Percentiles rank a stretch among this genome's conserved stretches.
These are phyloP conservation scores for Obba rivulosa DNA, from an alignment of 768 basidiomycete species.

Conservation along the genomic window DNA sequence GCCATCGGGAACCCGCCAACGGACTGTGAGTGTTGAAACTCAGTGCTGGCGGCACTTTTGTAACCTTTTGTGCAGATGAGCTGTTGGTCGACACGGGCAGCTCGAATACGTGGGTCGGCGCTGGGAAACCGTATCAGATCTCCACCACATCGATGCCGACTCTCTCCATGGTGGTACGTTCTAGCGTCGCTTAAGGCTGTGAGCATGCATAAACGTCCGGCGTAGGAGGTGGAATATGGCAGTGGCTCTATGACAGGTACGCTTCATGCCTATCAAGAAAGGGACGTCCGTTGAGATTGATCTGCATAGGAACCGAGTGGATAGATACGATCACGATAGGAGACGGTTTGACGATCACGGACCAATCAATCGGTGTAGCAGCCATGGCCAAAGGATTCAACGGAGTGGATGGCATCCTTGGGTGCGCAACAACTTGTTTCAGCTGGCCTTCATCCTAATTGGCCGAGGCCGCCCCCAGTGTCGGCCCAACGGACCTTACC, in stretches of 20 bases:
- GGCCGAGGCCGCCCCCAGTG: slow-evolving; percentile 5
- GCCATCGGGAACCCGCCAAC: slow-evolving; percentile 18
- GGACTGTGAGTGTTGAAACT: slow-evolving; percentile 13
- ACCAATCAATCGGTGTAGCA: slow-evolving; percentile 41
- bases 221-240: slow-evolving; percentile 13
- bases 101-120: slow-evolving; percentile 20
- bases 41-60: neutral
- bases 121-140: slow-evolving; percentile 2
- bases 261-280: neutral
- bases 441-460: neutral
- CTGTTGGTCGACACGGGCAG: slow-evolving; percentile 20
- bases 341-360: slow-evolving; percentile 30
- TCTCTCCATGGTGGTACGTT: slow-evolving; percentile 2
- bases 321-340: slow-evolving; percentile 38
- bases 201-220: neutral
- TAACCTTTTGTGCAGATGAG: slow-evolving; percentile 17
- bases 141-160: slow-evolving; percentile 1
- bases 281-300: neutral
- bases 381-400: slow-evolving; percentile 32
- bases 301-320: slow-evolving; percentile 5
- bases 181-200: neutral
- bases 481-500: slow-evolving; percentile 45
- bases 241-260: slow-evolving; percentile 11
- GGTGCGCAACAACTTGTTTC: slow-evolving; percentile 13
- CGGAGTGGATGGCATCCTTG: slow-evolving; percentile 48